A percentile compares a stretch with the other conserved stretches of the same genome.
These are phyloP conservation scores for Myxozyma neglecta DNA, from an alignment of 805 yeast species.

Conservation along the genomic window DNA sequence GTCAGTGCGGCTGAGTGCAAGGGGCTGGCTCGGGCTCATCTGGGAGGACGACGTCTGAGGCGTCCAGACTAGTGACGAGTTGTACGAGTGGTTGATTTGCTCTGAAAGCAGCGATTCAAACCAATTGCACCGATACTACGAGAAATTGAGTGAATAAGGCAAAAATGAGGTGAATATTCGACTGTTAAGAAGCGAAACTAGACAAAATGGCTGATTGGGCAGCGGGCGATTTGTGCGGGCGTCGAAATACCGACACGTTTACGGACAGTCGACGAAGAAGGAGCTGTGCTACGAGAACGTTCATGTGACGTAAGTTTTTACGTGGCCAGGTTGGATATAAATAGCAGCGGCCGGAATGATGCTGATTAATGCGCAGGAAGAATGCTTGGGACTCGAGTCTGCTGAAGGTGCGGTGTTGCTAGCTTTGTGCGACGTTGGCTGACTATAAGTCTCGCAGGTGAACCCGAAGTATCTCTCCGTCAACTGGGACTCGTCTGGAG, in stretches of 20 bases:
- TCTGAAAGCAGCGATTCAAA: too few relatives aligned
- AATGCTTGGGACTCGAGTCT: conserved; percentile 97
- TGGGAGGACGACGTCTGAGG: too few relatives aligned
- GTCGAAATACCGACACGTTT: conserved; percentile 94
- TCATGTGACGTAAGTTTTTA: conserved; percentile 42
- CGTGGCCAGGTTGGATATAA: background rate
- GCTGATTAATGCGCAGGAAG: conserved; percentile 52
- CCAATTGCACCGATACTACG: too few relatives aligned
- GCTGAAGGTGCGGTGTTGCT: conserved; percentile 48
- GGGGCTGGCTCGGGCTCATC: too few relatives aligned
- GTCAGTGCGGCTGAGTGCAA: too few relatives aligned
- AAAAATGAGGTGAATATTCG: background rate
- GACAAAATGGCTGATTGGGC: background rate
- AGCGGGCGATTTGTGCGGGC: conserved; percentile 83
- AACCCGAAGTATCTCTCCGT: conserved; percentile 84
- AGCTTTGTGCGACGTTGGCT: background rate
- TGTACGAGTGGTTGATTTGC: too few relatives aligned
- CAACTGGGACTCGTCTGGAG: conserved; percentile 94
- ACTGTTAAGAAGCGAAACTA: background rate
- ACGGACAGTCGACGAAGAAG: conserved; percentile 78
- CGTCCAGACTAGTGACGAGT: too few relatives aligned
- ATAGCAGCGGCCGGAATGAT: background rate
- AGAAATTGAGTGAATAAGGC: too few relatives aligned
- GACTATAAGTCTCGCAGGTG: conserved; percentile 40
- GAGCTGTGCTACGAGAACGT: conserved; percentile 72